Evolutionary conservation across 768 basidiomycete species (phyloP), one percentile per base, ranked within the genome.

Genomic region (Rhodotorula babjevae): DNA sequence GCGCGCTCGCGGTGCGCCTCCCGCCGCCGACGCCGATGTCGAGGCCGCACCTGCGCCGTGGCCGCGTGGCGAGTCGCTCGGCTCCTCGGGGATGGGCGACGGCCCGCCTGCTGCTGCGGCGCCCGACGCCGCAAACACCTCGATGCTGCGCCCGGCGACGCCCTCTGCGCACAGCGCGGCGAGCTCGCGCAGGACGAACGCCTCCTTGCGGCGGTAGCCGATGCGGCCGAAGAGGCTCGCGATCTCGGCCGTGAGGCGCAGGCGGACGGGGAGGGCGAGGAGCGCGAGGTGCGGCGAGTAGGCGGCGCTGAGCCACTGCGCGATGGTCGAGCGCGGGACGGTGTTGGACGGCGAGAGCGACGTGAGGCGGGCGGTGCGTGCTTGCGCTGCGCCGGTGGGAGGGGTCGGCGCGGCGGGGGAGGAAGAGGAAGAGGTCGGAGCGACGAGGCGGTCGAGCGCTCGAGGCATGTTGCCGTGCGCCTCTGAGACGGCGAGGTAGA

Each of bases 141-240:
- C 69, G 53, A 67, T 52, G n/a, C 25, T 58, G 29, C 44, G 40
- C 58, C 66, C 77, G 87, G 69, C 68, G 73, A 85, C 80, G 91
- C 90, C 76, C 90, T 89, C 61, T 90, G 86, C 63, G 89, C 91
- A 76, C 87, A 90, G n/a, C 16, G 90, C 91, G 31, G 94, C 84
- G 56, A 96, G 85, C 79, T 97, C 93, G 19, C 95, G 85, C 36
- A 93, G 83, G 53, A 93, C 83, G 77, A 90, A 90, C 0, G 88
- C 90, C 82, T 96, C 94, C 82, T 95, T 95, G 60, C 96, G 85
- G 65, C 84, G 85, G 80, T 93, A 91, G 16, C 92, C 93, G 10
- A 99, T 80, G 74, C 87, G 89, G 19, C 88, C 85, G 80, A 90
- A 94, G 59, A 92, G 82, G 73, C 87, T 87, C 0, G 90, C 90